Conservation (phyloP, 2,329 filamentous ascomycete species). For the Alternaria panax region DNA sequence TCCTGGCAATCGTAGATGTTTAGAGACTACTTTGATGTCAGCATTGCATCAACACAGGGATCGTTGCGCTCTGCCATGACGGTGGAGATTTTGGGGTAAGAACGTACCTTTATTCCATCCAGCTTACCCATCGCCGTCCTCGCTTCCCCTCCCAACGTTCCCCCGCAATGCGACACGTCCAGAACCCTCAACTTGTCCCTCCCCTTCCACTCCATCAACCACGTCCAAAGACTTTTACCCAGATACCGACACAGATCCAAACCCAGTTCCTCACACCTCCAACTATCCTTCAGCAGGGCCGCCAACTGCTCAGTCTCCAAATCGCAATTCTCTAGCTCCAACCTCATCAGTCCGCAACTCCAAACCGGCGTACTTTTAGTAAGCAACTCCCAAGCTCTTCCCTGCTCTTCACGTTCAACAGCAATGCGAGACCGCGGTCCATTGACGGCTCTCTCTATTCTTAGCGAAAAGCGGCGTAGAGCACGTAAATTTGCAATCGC, state of each 20-base stretch:
- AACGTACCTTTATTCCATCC: constrained; percentile 32
- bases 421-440: constrained; percentile 17
- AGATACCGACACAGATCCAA: constrained; percentile 31
- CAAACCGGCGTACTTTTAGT: constrained; percentile 9
- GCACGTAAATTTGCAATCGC: constrained; percentile 30
- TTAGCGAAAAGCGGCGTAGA: constrained; percentile 33
- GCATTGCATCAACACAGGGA: background rate
- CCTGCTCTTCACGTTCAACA: constrained; percentile 16
- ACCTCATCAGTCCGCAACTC: constrained; percentile 22
- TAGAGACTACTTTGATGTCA: constrained; percentile 29
- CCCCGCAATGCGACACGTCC: constrained; percentile 32
- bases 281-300: constrained; percentile 23
- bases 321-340: constrained; percentile 36
- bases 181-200: constrained; percentile 23
- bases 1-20: constrained; percentile 38
- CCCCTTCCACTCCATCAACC: constrained; percentile 32
- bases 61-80: background rate
- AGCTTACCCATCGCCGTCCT: constrained; percentile 14
- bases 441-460: constrained; percentile 31
- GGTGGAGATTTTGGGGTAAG: background rate
- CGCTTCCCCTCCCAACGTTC: constrained; percentile 24
- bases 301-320: constrained; percentile 26
- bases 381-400: constrained; percentile 31
- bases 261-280: constrained; percentile 30
- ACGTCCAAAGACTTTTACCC: constrained; percentile 26